phyloP scores from a whole-genome alignment of 2,329 filamentous ascomycete species.

The Cryphonectria radicalis region DNA sequence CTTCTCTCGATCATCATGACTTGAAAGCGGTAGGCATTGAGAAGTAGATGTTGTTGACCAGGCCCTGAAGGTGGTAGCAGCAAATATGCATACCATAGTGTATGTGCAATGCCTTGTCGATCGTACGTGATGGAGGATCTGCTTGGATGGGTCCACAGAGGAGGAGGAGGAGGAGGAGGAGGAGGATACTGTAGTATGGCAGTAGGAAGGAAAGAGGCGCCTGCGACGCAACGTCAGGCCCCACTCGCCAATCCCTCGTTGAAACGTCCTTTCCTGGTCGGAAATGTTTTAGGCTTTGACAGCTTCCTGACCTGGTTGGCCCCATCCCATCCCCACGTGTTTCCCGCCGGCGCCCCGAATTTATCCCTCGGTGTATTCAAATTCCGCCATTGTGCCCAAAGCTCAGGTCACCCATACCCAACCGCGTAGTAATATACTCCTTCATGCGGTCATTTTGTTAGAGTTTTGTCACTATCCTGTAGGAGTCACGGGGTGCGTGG shows the following conservation, averaged over 20 bases:
- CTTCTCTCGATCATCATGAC: not conserved
- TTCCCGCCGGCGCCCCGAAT: not conserved
- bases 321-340: conserved; percentile 8
- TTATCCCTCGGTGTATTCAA: not conserved
- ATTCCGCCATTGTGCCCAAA: not conserved
- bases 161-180: not conserved
- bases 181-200: not conserved
- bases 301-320: conserved; percentile 17
- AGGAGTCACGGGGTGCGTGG: not conserved
- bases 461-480: not conserved
- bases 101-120: not conserved
- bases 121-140: not conserved
- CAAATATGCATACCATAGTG: not conserved
- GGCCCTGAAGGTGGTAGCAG: no score
- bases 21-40: not conserved
- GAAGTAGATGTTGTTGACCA: not conserved
- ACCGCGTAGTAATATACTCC: not conserved
- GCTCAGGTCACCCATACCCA: not conserved
- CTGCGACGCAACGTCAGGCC: not conserved
- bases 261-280: conserved; percentile 3
- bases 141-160: not conserved
- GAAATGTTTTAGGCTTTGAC: conserved; percentile 22
- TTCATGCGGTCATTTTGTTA: not conserved
- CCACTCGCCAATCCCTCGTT: not conserved
- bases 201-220: conserved; percentile 5